These are phyloP conservation scores for Mucor plumbeus DNA, from an alignment of 371 early-diverging fungal genomes.

Conservation along the genomic window DNA sequence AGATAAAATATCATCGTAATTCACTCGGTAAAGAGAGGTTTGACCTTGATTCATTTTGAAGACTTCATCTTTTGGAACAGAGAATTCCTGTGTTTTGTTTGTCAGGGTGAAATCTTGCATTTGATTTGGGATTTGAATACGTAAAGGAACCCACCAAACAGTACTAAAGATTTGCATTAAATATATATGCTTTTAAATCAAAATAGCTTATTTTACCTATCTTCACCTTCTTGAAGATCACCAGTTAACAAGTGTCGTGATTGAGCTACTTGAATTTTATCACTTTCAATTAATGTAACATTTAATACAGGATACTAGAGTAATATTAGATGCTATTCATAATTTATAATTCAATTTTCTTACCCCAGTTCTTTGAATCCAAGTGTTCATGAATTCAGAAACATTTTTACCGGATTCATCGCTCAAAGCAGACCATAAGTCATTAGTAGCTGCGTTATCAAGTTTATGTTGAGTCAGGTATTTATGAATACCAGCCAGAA, in stretches of 20 bases:
- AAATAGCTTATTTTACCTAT: neutral
- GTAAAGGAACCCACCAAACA: constrained; percentile 81
- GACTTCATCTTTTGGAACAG: constrained; percentile 35
- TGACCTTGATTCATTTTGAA: constrained; percentile 70
- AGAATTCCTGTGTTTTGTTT: constrained; percentile 34
- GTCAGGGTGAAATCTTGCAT: constrained; percentile 30
- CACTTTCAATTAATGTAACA: constrained; percentile 50
- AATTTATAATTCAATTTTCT: neutral
- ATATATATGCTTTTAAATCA: neutral
- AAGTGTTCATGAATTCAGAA: constrained; percentile 78
- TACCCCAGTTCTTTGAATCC: constrained; percentile 89
- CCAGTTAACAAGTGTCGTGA: constrained; percentile 80
- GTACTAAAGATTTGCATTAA: constrained; percentile 29
- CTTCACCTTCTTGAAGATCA: constrained; percentile 60
- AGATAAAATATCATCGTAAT: constrained; percentile 59
- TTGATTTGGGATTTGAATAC: constrained; percentile 37
- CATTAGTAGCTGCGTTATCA: constrained; percentile 83
- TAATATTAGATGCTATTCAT: too few species aligned
- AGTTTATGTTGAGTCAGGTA: constrained; percentile 85
- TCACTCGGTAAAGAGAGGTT: constrained; percentile 71
- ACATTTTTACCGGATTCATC: constrained; percentile 77
- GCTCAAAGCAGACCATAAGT: constrained; percentile 81
- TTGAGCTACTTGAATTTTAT: constrained; percentile 63
- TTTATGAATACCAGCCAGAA: constrained; percentile 77
- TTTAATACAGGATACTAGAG: constrained; percentile 73